Base-by-base conservation (phyloP, 768 basidiomycete genomes). In the Boletus pseudopeckii region DNA sequence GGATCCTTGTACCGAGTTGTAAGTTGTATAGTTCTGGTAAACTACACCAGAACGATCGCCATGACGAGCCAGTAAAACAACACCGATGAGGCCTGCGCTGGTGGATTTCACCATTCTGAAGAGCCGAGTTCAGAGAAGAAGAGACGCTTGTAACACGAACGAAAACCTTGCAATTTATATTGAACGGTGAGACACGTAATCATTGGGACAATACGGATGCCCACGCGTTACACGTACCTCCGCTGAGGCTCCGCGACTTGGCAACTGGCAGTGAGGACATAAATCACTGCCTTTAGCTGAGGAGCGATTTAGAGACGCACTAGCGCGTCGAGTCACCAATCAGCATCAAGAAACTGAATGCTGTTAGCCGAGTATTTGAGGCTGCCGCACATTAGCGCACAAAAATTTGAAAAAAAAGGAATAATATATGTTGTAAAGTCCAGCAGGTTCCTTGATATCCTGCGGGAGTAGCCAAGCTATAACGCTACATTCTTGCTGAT, bases 1-100 rank as follows among this genome's bases (percentile, higher is more conserved):
- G 72, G 83, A 80, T 14, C 86, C 80, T 62, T 79, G 76, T 15
- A 79, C 77, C 30, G 79, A 79, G 53, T 80, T 74, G 65, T 90
- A 90, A n/a, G 80, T 85, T 53, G 75, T 70, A 17, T 88, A 88
- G 67, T 90, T 81, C 65, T 91, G 89, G 72, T 78, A 83, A 63
- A 80, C 80, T 59, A 77, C 79, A 6, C 43, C 57, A 57, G 74
- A 72, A 56, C 88, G 83, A 69, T 90, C 89, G 42, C 89, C 89
- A 61, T 90, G 88, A 61, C 88, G 84, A 56, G 81, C 84, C 62
- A 91, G 74, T 64, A 89, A 73, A 58, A 90, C 80, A 56, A 86
- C 87, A 67, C 88, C 88, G 52, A 86, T 80, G 59, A 90, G 69
- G 20, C 70, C 64, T 6, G 66, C 53, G 48, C 42, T 51, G 1